A percentile compares a stretch with the other conserved stretches of the same genome.
These are phyloP conservation scores for Cercospora beticola DNA, from an alignment of 2,329 filamentous ascomycete genomes.

Conservation along the genomic window DNA sequence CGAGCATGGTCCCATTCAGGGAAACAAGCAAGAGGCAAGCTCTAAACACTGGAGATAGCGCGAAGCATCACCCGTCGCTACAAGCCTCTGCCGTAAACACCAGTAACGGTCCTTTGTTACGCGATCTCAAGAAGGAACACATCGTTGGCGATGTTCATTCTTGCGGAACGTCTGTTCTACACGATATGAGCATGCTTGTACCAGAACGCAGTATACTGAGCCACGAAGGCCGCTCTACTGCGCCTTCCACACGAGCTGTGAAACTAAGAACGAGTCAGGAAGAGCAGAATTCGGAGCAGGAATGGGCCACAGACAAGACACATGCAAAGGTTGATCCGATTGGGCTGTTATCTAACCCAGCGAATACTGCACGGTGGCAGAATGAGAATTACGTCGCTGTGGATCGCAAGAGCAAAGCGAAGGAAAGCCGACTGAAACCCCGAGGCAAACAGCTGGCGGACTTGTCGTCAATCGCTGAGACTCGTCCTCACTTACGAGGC, in stretches of 20 bases:
- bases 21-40: neutral
- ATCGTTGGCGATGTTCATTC: neutral
- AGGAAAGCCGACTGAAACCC: neutral
- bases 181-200: neutral
- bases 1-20: too few relatives aligned
- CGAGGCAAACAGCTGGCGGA: neutral
- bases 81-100: neutral
- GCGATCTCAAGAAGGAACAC: neutral
- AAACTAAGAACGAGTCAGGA: neutral
- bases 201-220: neutral
- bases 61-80: neutral
- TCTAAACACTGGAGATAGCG: neutral
- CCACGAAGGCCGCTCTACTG: neutral
- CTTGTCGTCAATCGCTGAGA: neutral
- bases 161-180: neutral
- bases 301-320: constrained; percentile 3
- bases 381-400: constrained; percentile 5
- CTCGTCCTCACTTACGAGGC: neutral
- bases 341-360: constrained; percentile 18
- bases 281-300: neutral
- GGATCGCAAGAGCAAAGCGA: neutral
- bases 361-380: constrained; percentile 17
- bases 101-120: neutral
- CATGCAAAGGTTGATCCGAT: constrained; percentile 19
- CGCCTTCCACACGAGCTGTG: neutral